These are phyloP conservation scores for Hyphopichia buzzinii DNA, from an alignment of 1,139 yeast genomes.

Conservation along the genomic window DNA sequence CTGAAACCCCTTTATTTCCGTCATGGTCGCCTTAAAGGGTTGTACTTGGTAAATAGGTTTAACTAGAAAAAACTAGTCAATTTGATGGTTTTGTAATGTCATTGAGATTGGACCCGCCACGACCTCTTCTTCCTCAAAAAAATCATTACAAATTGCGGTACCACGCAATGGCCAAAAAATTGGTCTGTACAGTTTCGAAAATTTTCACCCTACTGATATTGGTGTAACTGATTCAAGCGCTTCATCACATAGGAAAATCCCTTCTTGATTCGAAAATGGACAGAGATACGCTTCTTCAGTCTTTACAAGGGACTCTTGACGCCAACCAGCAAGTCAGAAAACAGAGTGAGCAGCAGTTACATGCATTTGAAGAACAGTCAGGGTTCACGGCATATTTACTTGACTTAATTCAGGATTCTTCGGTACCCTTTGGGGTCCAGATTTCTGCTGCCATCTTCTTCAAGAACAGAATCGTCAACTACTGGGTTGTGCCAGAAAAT, in stretches of 20 bases:
- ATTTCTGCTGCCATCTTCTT: conserved; percentile 65
- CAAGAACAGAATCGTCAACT: conserved; percentile 58
- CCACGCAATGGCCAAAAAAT: too few relatives aligned
- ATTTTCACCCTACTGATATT: too few relatives aligned
- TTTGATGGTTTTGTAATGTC: too few relatives aligned
- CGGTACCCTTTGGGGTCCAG: conserved; percentile 48
- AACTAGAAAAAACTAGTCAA: too few relatives aligned
- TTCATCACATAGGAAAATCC: too few relatives aligned
- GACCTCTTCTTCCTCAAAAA: too few relatives aligned
- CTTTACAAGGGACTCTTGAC: conserved; percentile 46
- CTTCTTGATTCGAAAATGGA: conserved; percentile 44
- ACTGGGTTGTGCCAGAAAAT: conserved; percentile 54
- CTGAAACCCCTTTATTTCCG: conserved; percentile 54
- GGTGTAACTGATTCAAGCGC: too few relatives aligned
- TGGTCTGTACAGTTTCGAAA: too few relatives aligned
- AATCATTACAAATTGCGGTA: too few relatives aligned
- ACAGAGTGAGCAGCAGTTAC: conserved; percentile 41
- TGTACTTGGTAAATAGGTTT: too few relatives aligned
- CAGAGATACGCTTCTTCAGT: conserved; percentile 37
- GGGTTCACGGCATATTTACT: conserved; percentile 61
- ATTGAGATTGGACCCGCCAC: too few relatives aligned
- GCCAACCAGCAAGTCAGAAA: conserved; percentile 38
- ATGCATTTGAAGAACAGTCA: conserved; percentile 42
- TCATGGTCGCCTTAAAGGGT: too few relatives aligned
- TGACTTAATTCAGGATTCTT: conserved; percentile 48